These are phyloP conservation scores for Metschnikowia santaceciliae DNA, from an alignment of 805 yeast genomes.

Conservation along the genomic window DNA sequence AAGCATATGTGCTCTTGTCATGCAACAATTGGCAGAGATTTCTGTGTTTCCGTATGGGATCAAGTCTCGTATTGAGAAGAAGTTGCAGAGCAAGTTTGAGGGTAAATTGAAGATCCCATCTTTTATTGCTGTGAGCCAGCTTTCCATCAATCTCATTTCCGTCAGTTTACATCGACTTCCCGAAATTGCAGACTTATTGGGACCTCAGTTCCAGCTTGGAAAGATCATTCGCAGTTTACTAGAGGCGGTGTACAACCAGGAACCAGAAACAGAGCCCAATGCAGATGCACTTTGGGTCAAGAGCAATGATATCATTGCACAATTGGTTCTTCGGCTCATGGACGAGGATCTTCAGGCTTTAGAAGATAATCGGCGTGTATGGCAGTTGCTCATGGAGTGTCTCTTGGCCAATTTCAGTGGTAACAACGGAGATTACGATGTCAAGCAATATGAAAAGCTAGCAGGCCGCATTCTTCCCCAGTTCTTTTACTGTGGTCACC, in stretches of 20 bases:
- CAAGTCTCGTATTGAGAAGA: slow-evolving; percentile 52
- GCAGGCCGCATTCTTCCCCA: slow-evolving; percentile 40
- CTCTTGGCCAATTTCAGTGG: slow-evolving; percentile 38
- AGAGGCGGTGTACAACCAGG: slow-evolving; percentile 47
- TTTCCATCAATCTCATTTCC: slow-evolving; percentile 40
- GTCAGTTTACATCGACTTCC: slow-evolving; percentile 28
- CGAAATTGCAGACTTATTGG: slow-evolving; percentile 34
- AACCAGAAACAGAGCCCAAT: slow-evolving; percentile 27
- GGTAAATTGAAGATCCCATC: slow-evolving; percentile 51
- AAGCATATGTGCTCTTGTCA: slow-evolving; percentile 40
- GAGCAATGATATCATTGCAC: slow-evolving; percentile 40
- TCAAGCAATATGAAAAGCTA: slow-evolving; percentile 40
- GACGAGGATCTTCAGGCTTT: slow-evolving; percentile 10
- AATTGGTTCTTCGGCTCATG: slow-evolving; percentile 30
- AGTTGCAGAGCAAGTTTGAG: slow-evolving; percentile 38
- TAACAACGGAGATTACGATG: slow-evolving; percentile 43
- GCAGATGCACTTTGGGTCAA: slow-evolving; percentile 49
- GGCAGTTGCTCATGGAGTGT: slow-evolving; percentile 42
- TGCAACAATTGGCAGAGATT: slow-evolving; percentile 53
- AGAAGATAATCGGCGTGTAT: slow-evolving; percentile 22
- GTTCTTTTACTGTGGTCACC: slow-evolving; percentile 20
- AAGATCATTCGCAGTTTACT: slow-evolving; percentile 44
- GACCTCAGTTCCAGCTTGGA: slow-evolving; percentile 41
- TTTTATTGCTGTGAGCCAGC: slow-evolving; percentile 56
- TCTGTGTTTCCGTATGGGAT: slow-evolving; percentile 59